These are phyloP conservation scores for Nelumbo lutea DNA, from an alignment of 164 flowering plant genomes.

Conservation along the genomic window DNA sequence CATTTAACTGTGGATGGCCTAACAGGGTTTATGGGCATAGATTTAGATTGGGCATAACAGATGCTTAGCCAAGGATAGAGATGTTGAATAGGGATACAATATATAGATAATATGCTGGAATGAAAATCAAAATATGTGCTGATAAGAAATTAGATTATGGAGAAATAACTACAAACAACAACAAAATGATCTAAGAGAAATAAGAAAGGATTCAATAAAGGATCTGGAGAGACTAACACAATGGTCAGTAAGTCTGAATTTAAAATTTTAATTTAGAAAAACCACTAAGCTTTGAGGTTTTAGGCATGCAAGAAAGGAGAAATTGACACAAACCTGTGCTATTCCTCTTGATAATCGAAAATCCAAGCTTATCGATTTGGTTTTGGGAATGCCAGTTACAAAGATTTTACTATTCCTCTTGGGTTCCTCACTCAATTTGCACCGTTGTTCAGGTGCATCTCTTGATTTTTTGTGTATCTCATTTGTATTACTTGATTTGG, in stretches of 20 bases:
- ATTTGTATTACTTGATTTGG: conserved; percentile 20
- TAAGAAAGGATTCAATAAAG: too few species aligned
- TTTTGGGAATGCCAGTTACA: conserved; percentile 49
- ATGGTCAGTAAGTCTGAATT: neutral
- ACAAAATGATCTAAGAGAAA: too few species aligned
- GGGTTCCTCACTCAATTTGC: conserved; percentile 29
- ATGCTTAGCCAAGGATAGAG: too few species aligned
- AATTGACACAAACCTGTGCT: conserved; percentile 52
- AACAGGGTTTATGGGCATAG: too few species aligned
- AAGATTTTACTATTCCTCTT: conserved; percentile 45
- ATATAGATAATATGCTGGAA: too few species aligned
- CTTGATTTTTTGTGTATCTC: conserved; percentile 21
- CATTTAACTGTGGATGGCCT: too few species aligned
- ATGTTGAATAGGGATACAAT: too few species aligned
- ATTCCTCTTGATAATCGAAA: conserved; percentile 90
- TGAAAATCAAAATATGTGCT: too few species aligned
- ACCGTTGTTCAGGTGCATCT: conserved; percentile 17
- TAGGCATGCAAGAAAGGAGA: neutral
- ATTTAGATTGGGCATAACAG: too few species aligned
- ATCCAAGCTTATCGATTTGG: conserved; percentile 79
- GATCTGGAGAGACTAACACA: neutral
- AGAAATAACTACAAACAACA: too few species aligned
- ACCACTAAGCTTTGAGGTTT: neutral
- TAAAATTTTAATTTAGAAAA: neutral
- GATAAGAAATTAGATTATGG: too few species aligned